A percentile compares a stretch with the other conserved stretches of the same genome.
phyloP scores from a whole-genome alignment of 2,329 filamentous ascomycete species.

The Colletotrichum kahawae region DNA sequence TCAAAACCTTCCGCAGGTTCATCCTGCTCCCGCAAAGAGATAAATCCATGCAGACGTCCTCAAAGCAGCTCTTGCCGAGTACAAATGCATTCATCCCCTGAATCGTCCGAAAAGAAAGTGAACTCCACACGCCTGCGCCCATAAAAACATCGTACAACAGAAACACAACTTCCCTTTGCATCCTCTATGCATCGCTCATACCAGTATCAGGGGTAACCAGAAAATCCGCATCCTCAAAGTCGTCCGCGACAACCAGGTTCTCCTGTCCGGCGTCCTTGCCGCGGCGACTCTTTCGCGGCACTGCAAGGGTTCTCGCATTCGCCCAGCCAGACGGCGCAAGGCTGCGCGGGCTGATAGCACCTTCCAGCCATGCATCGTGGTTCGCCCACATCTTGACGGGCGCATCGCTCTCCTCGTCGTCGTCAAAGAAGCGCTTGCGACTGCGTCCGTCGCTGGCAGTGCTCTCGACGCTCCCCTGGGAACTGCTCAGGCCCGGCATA shows the following conservation, averaged over 20 bases:
- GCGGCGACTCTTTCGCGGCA: slow-evolving; percentile 40
- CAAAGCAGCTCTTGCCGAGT: slow-evolving; percentile 26
- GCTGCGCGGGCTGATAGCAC: slow-evolving; percentile 44
- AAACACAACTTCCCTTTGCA: neutral
- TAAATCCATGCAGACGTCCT: slow-evolving; percentile 10
- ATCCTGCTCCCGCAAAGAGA: neutral
- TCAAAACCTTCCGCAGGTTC: neutral
- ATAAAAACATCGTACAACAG: neutral
- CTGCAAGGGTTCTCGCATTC: slow-evolving; percentile 52
- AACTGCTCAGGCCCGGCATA: slow-evolving; percentile 56
- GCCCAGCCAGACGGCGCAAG: slow-evolving; percentile 40
- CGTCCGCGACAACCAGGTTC: slow-evolving; percentile 49
- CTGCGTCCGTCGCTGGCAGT: slow-evolving; percentile 25
- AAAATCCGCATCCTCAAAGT: slow-evolving; percentile 76
- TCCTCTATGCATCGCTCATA: slow-evolving; percentile 39
- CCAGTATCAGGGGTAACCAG: slow-evolving; percentile 52
- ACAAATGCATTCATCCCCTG: slow-evolving; percentile 2
- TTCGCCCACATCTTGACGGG: slow-evolving; percentile 29
- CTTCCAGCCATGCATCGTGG: slow-evolving; percentile 36
- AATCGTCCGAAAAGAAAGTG: neutral
- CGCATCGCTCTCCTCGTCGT: slow-evolving; percentile 42
- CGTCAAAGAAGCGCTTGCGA: slow-evolving; percentile 54
- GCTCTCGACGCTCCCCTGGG: slow-evolving; percentile 54
- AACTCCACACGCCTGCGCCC: neutral
- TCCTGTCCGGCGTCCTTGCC: slow-evolving; percentile 42